Evolutionary conservation across 2,329 filamentous ascomycete genomes (phyloP).

Genomic region (Ophiostoma australiae): DNA sequence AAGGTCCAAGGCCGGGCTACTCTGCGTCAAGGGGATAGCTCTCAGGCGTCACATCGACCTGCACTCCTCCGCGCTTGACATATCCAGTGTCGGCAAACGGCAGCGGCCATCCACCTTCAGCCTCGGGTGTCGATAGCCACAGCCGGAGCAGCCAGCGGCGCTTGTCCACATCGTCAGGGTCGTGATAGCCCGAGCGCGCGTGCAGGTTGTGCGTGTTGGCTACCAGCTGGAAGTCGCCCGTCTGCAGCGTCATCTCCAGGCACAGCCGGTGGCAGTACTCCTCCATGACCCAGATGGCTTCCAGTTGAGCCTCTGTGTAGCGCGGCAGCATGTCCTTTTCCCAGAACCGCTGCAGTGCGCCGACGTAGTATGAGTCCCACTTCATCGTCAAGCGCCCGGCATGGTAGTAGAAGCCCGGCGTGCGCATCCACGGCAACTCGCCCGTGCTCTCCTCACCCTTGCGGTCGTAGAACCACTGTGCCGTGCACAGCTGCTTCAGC

Average conservation of each 20-base stretch:
- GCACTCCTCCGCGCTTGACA: not conserved
- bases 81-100: not conserved
- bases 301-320: not conserved
- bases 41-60: not conserved
- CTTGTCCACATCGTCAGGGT: not conserved
- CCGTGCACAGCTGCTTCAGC: not conserved
- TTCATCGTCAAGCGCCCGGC: not conserved
- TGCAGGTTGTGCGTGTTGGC: constrained; percentile 3
- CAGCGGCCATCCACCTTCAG: not conserved
- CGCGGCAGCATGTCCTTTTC: constrained; percentile 1
- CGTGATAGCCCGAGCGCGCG: constrained; percentile 2
- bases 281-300: not conserved
- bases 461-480: not conserved
- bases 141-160: constrained; percentile 3
- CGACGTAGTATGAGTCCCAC: constrained; percentile 1
- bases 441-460: not conserved
- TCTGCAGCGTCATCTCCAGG: constrained; percentile 1
- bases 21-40: not conserved
- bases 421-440: constrained; percentile 1
- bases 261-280: constrained; percentile 7
- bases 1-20: not conserved
- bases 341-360: constrained; percentile 5
- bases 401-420: not conserved
- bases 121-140: not conserved
- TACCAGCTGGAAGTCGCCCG: not conserved